Base-by-base conservation (phyloP, 1,284 basidiomycete genomes). In the Malassezia obtusa region DNA sequence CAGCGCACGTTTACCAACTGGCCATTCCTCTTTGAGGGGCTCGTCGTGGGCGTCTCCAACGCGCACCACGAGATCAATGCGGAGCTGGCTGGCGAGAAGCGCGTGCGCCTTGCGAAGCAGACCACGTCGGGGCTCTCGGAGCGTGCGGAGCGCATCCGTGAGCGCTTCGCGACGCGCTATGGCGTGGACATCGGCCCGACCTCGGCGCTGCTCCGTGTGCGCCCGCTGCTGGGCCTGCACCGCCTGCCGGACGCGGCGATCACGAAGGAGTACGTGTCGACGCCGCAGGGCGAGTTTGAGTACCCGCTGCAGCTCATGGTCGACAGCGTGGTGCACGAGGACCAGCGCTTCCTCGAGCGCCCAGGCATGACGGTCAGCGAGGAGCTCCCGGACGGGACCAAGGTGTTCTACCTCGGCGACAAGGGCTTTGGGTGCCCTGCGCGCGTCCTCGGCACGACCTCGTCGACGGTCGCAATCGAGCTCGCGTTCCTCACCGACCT, bases 371-470 rank as follows among this genome's bases (percentile, higher is more conserved):
- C 88, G 0, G 77, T 96, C 31, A 79, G 81, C 0, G 84, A 88
- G 50, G 94, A 98, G 73, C 96, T 89, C 77, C 90, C 91, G 0
- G 82, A 83, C 1, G 86, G 86, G 10, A 86, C 83, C 71, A 88
- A 85, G 66, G 86, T 96, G 37, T 94, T 99, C 77, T 98, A 95
- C 82, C 80, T 98, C 6, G 91, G 91, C 19, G 83, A 86, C 61
- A 84, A 88, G 65, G 86, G 86, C 0, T 98, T 94, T 70, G 94
- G 94, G n/a, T 84, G 86, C 4, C 89, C 94, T 6, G 89, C 89
- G 0, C 86, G 89, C 67, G 88, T 99, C 9, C 26, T 84, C 84
- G 30, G 84, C 91, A 56, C 77, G 84, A 62, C 61, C 17, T 49
- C 63, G 8, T 48, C 61, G 19, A 49, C 54, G 22, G 61, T 71